These are phyloP conservation scores for Cladosporium sp. DNA, from an alignment of 2,329 filamentous ascomycete species.

Conservation along the genomic window DNA sequence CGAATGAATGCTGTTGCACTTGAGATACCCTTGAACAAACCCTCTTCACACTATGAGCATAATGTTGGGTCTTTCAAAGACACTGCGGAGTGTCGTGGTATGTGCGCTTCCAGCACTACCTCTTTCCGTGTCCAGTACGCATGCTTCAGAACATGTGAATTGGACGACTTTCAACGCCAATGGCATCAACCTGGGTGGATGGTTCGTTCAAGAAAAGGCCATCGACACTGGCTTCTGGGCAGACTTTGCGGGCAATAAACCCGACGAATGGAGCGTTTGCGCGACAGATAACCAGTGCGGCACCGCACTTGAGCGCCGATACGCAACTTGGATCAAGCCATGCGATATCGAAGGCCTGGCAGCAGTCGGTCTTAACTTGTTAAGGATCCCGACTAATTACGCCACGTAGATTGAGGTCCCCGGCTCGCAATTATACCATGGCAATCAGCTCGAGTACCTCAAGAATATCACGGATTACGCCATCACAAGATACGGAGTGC, in stretches of 20 bases:
- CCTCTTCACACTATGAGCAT: no score
- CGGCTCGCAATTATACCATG: neutral
- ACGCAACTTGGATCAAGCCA: constrained; percentile 12
- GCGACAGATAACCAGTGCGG: neutral
- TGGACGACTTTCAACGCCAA: neutral
- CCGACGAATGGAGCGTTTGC: neutral
- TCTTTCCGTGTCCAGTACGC: no score
- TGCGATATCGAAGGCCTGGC: constrained; percentile 28
- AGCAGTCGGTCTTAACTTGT: constrained; percentile 22
- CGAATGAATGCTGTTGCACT: no score
- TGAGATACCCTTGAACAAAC: no score
- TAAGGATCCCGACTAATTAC: constrained; percentile 22
- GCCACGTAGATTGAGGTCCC: neutral
- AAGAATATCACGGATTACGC: constrained; percentile 28
- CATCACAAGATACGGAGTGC: constrained; percentile 28
- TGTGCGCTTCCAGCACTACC: no score
- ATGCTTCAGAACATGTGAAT: neutral
- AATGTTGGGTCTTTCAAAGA: no score
- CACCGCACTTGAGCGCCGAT: neutral
- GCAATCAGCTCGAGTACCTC: constrained; percentile 16
- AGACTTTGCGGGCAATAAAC: constrained; percentile 1
- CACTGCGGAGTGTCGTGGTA: no score
- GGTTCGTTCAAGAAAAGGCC: constrained; percentile 14
- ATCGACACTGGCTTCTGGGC: constrained; percentile 14
- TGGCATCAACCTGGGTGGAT: constrained; percentile 11